Conservation (phyloP, 495 filamentous ascomycete species). For the Xanthoparmelia taractica region DNA sequence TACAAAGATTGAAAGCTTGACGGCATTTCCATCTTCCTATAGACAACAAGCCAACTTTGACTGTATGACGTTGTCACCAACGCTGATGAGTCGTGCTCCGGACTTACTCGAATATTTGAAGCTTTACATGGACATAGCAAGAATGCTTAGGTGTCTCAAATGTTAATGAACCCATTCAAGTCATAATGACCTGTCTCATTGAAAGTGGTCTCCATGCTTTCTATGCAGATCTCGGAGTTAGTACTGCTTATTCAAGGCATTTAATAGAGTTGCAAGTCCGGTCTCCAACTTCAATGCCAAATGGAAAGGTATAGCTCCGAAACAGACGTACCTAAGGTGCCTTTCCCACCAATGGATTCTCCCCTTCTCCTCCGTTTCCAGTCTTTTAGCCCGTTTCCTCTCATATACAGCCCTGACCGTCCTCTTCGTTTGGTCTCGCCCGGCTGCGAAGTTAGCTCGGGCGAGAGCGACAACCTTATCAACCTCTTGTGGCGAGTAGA, state of each 20-base stretch:
- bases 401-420: conserved; percentile 89
- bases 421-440: conserved; percentile 62
- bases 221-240: too few relatives aligned
- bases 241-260: too few relatives aligned
- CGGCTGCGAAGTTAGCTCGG: conserved; percentile 76
- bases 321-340: too few relatives aligned
- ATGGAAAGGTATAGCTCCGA: too few relatives aligned
- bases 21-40: not conserved
- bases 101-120: not conserved
- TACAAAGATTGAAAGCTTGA: too few relatives aligned
- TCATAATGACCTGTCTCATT: conserved; percentile 8
- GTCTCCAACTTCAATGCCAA: too few relatives aligned
- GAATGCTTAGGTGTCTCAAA: conserved; percentile 8
- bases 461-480: conserved; percentile 75
- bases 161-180: not conserved
- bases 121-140: not conserved
- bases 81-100: not conserved
- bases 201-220: conserved; percentile 33
- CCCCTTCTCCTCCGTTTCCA: conserved; percentile 41
- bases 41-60: not conserved
- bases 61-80: not conserved
- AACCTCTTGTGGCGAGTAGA: conserved; percentile 80
- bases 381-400: conserved; percentile 66
- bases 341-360: conserved; percentile 38
- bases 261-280: too few relatives aligned